phyloP scores from a whole-genome alignment of 352 stramenopile species.

The Phytophthora cajani region DNA sequence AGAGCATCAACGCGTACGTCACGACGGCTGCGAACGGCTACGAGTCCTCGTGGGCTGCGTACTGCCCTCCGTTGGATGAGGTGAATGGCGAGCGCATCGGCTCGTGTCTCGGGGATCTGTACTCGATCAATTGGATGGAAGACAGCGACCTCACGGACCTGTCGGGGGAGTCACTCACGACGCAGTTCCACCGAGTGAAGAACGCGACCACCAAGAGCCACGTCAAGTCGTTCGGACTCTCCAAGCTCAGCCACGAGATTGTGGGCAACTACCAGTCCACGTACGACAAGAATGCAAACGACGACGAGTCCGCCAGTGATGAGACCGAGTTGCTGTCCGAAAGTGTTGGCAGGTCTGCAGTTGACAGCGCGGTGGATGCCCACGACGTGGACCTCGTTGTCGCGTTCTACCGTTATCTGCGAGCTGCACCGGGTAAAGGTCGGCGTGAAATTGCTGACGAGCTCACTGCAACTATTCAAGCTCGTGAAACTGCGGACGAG shows the following conservation, averaged over 20 bases:
- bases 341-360: background rate
- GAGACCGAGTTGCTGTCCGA: background rate
- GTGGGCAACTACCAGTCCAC: constrained; percentile 87
- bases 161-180: constrained; percentile 76
- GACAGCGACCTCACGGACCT: constrained; percentile 88
- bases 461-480: constrained; percentile 48
- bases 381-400: constrained; percentile 80
- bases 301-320: constrained; percentile 23
- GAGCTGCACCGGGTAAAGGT: constrained; percentile 44
- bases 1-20: constrained; percentile 87
- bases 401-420: constrained; percentile 82
- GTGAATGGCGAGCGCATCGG: constrained; percentile 75
- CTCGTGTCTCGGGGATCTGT: constrained; percentile 89
- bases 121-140: constrained; percentile 93
- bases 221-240: constrained; percentile 75
- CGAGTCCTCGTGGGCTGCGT: constrained; percentile 91
- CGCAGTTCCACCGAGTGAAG: constrained; percentile 80
- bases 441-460: constrained; percentile 48
- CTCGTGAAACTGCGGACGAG: constrained; percentile 58
- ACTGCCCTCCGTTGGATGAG: constrained; percentile 84
- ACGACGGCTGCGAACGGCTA: constrained; percentile 89
- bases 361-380: constrained; percentile 54
- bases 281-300: constrained; percentile 56
- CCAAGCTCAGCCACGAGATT: constrained; percentile 69
- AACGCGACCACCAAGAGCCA: constrained; percentile 84